These are phyloP conservation scores for Ophiostoma perfectum DNA, from an alignment of 2,329 filamentous ascomycete genomes.

Conservation along the genomic window DNA sequence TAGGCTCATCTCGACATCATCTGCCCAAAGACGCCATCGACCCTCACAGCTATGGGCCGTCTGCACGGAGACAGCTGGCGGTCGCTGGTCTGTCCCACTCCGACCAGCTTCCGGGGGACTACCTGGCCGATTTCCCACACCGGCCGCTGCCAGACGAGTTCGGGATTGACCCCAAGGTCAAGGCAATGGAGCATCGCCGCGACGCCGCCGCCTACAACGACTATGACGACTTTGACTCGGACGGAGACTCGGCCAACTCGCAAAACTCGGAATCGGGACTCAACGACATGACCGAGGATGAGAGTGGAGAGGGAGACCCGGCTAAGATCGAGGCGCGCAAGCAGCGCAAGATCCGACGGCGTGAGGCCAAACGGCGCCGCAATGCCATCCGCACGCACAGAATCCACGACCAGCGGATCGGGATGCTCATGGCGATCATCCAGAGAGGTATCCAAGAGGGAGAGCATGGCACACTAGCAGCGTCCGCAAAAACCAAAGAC, in stretches of 20 bases:
- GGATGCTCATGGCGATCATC: conserved; percentile 62
- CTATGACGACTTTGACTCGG: conserved; percentile 16
- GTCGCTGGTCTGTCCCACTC: conserved; percentile 48
- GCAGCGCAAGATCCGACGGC: conserved; percentile 10
- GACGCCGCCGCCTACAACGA: conserved; percentile 24
- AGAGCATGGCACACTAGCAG: conserved; percentile 21
- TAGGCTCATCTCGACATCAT: conserved; percentile 22
- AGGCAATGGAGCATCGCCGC: conserved; percentile 6
- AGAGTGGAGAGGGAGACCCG: conserved; percentile 4
- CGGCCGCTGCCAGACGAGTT: conserved; percentile 33
- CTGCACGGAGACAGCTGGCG: conserved; percentile 48
- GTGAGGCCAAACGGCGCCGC: conserved; percentile 31
- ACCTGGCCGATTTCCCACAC: conserved; percentile 48
- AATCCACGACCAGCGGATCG: conserved; percentile 48
- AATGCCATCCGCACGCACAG: conserved; percentile 30
- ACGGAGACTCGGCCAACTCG: not conserved
- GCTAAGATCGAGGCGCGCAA: conserved; percentile 15
- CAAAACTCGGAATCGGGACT: not conserved
- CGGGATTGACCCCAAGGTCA: conserved; percentile 20
- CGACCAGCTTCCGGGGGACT: conserved; percentile 39
- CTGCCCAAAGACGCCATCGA: conserved; percentile 42
- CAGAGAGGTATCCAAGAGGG: conserved; percentile 60
- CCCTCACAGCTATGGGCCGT: conserved; percentile 50
- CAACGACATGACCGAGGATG: not conserved
- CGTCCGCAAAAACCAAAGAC: not conserved